Evolutionary conservation across 2,329 filamentous ascomycete genomes (phyloP).

Genomic region (Calonectria honghensis): DNA sequence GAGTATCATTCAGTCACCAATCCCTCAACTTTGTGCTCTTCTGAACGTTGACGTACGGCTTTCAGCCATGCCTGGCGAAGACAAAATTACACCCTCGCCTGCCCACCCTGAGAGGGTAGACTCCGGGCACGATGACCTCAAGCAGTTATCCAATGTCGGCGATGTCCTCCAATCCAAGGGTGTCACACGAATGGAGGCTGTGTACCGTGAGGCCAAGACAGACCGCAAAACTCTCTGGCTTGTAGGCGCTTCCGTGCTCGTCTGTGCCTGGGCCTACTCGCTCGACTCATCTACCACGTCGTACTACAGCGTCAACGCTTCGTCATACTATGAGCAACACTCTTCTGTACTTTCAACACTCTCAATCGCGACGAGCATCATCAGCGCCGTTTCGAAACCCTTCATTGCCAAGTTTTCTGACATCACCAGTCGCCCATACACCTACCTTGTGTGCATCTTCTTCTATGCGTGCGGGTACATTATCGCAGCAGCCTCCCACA

Average conservation of each 20-base stretch:
- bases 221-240: slow-evolving; percentile 53
- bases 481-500: slow-evolving; percentile 72
- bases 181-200: slow-evolving; percentile 57
- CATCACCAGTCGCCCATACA: slow-evolving; percentile 77
- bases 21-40: background rate
- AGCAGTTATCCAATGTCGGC: slow-evolving; percentile 46
- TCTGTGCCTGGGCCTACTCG: slow-evolving; percentile 58
- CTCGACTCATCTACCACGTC: slow-evolving; percentile 56
- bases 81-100: slow-evolving; percentile 40
- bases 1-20: background rate
- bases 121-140: slow-evolving; percentile 40
- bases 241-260: slow-evolving; percentile 55
- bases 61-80: slow-evolving; percentile 38
- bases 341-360: slow-evolving; percentile 54
- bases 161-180: slow-evolving; percentile 51
- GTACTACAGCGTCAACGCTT: slow-evolving; percentile 54
- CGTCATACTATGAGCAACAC: slow-evolving; percentile 56
- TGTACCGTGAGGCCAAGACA: slow-evolving; percentile 54
- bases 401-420: slow-evolving; percentile 78
- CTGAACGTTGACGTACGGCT: background rate
- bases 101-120: slow-evolving; percentile 38
- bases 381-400: slow-evolving; percentile 74
- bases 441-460: slow-evolving; percentile 72
- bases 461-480: slow-evolving; percentile 75
- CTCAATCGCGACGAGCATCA: slow-evolving; percentile 59